Evolutionary conservation across 164 flowering plant genomes (phyloP).

Genomic region (Annona cherimola): DNA sequence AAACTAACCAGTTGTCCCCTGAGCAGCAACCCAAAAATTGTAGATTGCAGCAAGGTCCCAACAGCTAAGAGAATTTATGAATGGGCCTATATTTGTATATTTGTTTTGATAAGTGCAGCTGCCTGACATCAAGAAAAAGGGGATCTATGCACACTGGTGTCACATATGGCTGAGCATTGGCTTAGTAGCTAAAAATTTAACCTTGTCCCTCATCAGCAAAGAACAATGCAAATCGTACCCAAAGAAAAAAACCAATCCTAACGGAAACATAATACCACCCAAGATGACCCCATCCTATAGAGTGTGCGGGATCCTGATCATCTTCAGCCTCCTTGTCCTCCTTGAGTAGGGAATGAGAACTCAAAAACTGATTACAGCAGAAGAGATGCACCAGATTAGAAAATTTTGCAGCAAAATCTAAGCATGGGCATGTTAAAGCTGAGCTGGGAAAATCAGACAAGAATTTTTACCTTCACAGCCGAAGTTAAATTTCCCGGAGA

Average conservation of each 20-base stretch:
- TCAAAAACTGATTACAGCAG: constrained; percentile 28
- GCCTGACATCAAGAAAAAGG: background rate
- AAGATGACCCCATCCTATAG: constrained; percentile 45
- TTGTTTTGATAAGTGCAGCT: background rate
- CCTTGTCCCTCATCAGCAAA: background rate
- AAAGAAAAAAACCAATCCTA: constrained; percentile 77
- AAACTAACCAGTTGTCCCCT: no score
- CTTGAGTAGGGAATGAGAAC: constrained; percentile 20
- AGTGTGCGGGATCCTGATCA: constrained; percentile 28
- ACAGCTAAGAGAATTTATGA: background rate
- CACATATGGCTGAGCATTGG: background rate
- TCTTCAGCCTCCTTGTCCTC: constrained; percentile 32
- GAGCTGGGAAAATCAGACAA: background rate
- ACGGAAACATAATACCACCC: constrained; percentile 83
- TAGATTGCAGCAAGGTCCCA: background rate
- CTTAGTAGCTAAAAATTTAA: background rate
- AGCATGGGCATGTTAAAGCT: background rate
- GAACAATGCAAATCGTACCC: constrained; percentile 49
- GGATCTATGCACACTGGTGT: background rate
- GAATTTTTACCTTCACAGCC: constrained; percentile 41
- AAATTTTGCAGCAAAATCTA: background rate
- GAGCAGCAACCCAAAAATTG: background rate
- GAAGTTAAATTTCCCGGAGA: constrained; percentile 38
- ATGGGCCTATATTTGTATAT: background rate
- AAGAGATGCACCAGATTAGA: constrained; percentile 4